phyloP scores from a whole-genome alignment of 2,329 filamentous ascomycete species.

The Paecilomyces formosus region DNA sequence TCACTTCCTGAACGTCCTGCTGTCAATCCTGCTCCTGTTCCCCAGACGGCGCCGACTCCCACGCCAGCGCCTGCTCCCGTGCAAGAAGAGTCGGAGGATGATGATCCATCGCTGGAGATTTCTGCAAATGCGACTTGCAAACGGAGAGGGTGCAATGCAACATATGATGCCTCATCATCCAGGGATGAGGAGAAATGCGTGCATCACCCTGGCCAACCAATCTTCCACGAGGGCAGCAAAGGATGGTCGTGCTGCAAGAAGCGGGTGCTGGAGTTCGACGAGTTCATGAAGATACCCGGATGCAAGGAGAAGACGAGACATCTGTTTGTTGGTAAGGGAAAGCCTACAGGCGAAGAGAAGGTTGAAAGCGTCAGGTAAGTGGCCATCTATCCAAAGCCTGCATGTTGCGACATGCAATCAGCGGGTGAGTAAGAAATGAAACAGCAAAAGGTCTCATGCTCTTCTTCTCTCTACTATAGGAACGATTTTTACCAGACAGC shows the following conservation, averaged over 20 bases:
- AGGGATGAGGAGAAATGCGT: conserved; percentile 70
- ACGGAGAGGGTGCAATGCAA: conserved; percentile 63
- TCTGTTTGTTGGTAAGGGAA: conserved; percentile 71
- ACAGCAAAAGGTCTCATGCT: not conserved
- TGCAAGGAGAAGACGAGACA: conserved; percentile 77
- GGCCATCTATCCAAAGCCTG: not conserved
- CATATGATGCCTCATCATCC: conserved; percentile 52
- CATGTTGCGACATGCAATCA: not conserved
- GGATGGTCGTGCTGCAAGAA: conserved; percentile 97
- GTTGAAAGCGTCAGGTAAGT: conserved; percentile 68
- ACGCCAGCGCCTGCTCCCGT: conserved; percentile 25
- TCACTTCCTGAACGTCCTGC: conserved; percentile 9
- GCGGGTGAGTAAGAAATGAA: not conserved
- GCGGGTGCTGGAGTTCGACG: conserved; percentile 89
- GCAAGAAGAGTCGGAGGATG: conserved; percentile 73
- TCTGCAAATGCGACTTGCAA: conserved; percentile 69
- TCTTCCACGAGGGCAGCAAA: conserved; percentile 98
- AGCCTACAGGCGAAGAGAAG: conserved; percentile 63
- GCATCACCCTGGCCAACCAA: conserved; percentile 80
- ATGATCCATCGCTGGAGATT: conserved; percentile 69
- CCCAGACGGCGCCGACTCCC: conserved; percentile 14
- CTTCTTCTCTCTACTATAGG: conserved; percentile 31
- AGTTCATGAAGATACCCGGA: conserved; percentile 93
- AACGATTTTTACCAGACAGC: conserved; percentile 95
- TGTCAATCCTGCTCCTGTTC: conserved; percentile 10